Evolutionary conservation across 2,329 filamentous ascomycete genomes (phyloP).

Genomic region (Phoma sp.): DNA sequence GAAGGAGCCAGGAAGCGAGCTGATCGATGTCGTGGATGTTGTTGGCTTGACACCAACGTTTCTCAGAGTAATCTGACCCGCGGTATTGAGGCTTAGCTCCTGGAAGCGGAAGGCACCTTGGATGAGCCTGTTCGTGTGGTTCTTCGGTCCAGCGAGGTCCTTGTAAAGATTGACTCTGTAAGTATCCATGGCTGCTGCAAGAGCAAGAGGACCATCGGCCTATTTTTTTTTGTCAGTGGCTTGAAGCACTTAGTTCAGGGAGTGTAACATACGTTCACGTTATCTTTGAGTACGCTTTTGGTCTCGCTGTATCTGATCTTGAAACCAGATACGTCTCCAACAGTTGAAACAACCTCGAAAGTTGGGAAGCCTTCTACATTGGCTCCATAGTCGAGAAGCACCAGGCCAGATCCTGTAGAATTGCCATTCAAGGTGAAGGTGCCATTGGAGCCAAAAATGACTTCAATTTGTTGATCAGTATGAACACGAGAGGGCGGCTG

Average conservation of each 20-base stretch:
- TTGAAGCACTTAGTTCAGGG: too few relatives aligned
- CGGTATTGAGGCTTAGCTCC: conserved; percentile 44
- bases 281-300: not conserved
- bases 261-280: not conserved
- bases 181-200: conserved; percentile 48
- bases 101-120: conserved; percentile 49
- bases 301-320: conserved; percentile 11
- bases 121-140: conserved; percentile 44
- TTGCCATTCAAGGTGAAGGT: not conserved
- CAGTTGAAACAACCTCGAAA: conserved; percentile 19
- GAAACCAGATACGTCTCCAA: conserved; percentile 16
- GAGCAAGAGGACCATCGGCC: conserved; percentile 42
- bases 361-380: conserved; percentile 24
- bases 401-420: not conserved
- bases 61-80: conserved; percentile 33
- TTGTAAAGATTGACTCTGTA: conserved; percentile 46
- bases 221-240: not conserved
- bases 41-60: conserved; percentile 37
- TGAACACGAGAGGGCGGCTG: too few relatives aligned
- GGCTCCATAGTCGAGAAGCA: conserved; percentile 20
- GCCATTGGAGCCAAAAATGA: not conserved
- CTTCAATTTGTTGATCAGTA: too few relatives aligned
- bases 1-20: conserved; percentile 36
- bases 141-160: conserved; percentile 30
- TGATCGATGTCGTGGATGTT: conserved; percentile 27